A percentile compares a stretch with the other conserved stretches of the same genome.
Evolutionary conservation across 2,329 filamentous ascomycete genomes (phyloP).

Genomic region (Amauroascus verrucosus): DNA sequence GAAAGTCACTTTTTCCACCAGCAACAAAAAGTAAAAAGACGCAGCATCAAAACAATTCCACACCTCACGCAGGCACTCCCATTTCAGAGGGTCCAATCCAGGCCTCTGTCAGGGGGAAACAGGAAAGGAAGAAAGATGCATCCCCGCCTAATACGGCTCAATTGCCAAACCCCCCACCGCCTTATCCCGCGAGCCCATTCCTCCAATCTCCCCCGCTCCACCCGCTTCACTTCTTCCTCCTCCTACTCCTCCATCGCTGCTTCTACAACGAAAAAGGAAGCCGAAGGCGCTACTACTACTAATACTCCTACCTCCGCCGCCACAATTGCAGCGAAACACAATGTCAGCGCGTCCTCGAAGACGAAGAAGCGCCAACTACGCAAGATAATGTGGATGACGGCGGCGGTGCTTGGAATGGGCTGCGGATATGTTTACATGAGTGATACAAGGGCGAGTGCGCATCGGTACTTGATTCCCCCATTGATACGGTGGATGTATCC

Average conservation of each 20-base stretch:
- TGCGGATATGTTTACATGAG: constrained; percentile 59
- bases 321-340: background rate
- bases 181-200: background rate
- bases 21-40: too few relatives aligned
- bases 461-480: constrained; percentile 54
- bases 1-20: too few relatives aligned
- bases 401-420: constrained; percentile 40
- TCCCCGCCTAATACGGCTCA: constrained; percentile 1
- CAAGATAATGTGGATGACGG: constrained; percentile 26
- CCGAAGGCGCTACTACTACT: background rate
- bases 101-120: too few relatives aligned
- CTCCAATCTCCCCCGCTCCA: background rate
- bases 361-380: constrained; percentile 4
- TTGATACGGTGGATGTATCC: constrained; percentile 34
- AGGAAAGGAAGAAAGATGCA: constrained; percentile 2
- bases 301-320: background rate
- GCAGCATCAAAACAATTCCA: too few relatives aligned
- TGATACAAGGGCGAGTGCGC: constrained; percentile 61
- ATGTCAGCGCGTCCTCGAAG: background rate
- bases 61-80: too few relatives aligned
- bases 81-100: too few relatives aligned
- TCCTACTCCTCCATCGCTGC: background rate
- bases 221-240: constrained; percentile 4
- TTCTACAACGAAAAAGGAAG: background rate
- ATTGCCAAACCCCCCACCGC: too few relatives aligned